Evolutionary conservation across 352 stramenopile genomes (phyloP).

Genomic region (Phytophthora sp.): DNA sequence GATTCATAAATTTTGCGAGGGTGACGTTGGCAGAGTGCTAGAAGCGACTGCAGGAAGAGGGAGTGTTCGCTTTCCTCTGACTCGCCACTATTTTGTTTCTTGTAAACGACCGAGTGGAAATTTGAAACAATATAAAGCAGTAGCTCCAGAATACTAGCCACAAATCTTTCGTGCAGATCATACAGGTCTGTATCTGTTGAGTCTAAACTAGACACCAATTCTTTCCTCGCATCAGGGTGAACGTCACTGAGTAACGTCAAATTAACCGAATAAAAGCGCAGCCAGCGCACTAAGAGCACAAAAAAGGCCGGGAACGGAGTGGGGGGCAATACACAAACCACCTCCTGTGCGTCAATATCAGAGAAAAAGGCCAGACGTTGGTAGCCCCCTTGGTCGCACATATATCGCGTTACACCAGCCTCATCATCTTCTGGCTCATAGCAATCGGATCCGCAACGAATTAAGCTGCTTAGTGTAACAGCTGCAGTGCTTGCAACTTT

Average conservation of each 20-base stretch:
- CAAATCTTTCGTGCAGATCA: slow-evolving; percentile 13
- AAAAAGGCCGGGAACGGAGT: slow-evolving; percentile 32
- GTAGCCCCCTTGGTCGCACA: slow-evolving; percentile 17
- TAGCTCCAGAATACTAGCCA: slow-evolving; percentile 13
- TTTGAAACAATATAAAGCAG: slow-evolving; percentile 26
- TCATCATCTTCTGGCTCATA: not conserved
- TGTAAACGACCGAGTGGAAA: slow-evolving; percentile 25
- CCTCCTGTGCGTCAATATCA: not conserved
- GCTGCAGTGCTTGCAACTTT: slow-evolving; percentile 15
- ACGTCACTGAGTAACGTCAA: slow-evolving; percentile 19
- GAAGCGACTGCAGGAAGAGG: slow-evolving; percentile 20
- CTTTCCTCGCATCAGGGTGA: too few species aligned
- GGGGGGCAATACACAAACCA: slow-evolving; percentile 3
- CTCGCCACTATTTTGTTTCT: slow-evolving; percentile 9
- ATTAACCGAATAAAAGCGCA: slow-evolving; percentile 41
- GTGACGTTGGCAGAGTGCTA: slow-evolving; percentile 22
- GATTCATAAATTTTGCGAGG: not conserved
- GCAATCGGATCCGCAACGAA: not conserved
- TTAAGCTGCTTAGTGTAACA: slow-evolving; percentile 5
- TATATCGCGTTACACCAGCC: slow-evolving; percentile 3
- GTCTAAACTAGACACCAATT: not conserved
- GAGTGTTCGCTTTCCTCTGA: slow-evolving; percentile 20
- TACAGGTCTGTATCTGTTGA: not conserved
- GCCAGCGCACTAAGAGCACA: slow-evolving; percentile 32
- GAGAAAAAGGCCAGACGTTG: slow-evolving; percentile 19